Evolutionary conservation across 2,329 filamentous ascomycete species (phyloP).

Genomic region (Diplodia sapinea): DNA sequence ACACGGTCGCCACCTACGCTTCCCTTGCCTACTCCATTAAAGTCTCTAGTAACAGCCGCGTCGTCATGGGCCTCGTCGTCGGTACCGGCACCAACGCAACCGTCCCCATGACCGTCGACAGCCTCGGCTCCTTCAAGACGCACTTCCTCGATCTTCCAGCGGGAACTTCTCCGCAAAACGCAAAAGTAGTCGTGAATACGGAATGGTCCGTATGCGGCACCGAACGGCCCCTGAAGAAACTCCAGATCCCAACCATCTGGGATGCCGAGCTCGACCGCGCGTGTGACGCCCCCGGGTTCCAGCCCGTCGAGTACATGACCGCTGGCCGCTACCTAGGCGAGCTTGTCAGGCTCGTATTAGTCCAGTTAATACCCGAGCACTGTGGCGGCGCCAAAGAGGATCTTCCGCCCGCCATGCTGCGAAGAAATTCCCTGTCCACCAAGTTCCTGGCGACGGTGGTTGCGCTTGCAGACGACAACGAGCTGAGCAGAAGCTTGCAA

Average conservation of each 20-base stretch:
- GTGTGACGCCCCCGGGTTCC: conserved; percentile 75
- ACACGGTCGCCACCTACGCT: conserved; percentile 78
- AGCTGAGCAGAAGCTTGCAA: not conserved
- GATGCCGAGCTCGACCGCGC: conserved; percentile 69
- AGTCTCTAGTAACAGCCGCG: conserved; percentile 65
- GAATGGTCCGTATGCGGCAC: conserved; percentile 84
- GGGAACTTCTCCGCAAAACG: not conserved
- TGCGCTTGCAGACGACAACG: conserved; percentile 46
- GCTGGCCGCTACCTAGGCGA: conserved; percentile 79
- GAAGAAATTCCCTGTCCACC: conserved; percentile 70
- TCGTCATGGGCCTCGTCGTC: conserved; percentile 80
- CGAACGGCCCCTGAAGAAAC: conserved; percentile 67
- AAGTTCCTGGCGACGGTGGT: conserved; percentile 74
- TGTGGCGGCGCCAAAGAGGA: conserved; percentile 32
- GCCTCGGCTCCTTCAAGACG: conserved; percentile 68
- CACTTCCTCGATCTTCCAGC: conserved; percentile 53
- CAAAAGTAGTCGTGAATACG: conserved; percentile 78
- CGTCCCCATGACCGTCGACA: conserved; percentile 69
- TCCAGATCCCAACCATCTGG: conserved; percentile 72
- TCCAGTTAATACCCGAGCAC: conserved; percentile 60
- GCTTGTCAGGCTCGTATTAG: conserved; percentile 71
- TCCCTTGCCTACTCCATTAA: conserved; percentile 76
- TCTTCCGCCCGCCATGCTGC: conserved; percentile 62
- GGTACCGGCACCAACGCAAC: conserved; percentile 84
- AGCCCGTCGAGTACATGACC: conserved; percentile 85